phyloP scores from a whole-genome alignment of 2,329 filamentous ascomycete species.

The Trichoderma sp. region DNA sequence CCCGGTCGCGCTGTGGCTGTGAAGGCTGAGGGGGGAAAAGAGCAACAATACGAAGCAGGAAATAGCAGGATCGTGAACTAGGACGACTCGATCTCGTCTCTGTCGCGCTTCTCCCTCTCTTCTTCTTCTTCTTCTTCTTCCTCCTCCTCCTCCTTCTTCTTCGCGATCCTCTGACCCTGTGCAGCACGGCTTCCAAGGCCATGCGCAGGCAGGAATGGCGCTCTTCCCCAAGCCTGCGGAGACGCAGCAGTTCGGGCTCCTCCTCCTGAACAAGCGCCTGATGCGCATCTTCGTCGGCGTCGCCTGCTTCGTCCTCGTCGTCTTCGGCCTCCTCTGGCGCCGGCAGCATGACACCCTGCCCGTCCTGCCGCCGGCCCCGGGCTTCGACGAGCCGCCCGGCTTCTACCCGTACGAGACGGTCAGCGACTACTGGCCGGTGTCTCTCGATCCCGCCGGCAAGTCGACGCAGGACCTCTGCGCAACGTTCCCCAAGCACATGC shows the following conservation, averaged over 20 bases:
- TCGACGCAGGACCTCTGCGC: slow-evolving; percentile 37
- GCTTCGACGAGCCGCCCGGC: slow-evolving; percentile 7
- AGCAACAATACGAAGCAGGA: background rate
- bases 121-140: background rate
- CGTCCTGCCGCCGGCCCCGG: background rate
- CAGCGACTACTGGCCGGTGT: slow-evolving; percentile 39
- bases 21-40: background rate
- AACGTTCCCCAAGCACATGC: slow-evolving; percentile 40
- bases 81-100: background rate
- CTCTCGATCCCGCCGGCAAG: slow-evolving; percentile 35
- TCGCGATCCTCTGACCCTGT: background rate
- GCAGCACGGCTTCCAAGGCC: slow-evolving; percentile 3
- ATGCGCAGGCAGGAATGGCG: slow-evolving; percentile 25
- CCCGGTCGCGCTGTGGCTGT: slow-evolving; percentile 15
- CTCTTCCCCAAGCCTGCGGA: slow-evolving; percentile 28
- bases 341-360: background rate
- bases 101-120: background rate
- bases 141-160: too few relatives aligned
- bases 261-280: slow-evolving; percentile 40
- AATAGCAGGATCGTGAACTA: background rate
- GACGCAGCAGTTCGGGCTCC: slow-evolving; percentile 28
- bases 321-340: slow-evolving; percentile 35
- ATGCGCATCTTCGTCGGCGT: slow-evolving; percentile 37
- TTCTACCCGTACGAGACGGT: slow-evolving; percentile 37
- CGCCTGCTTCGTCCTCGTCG: slow-evolving; percentile 33